phyloP scores from a whole-genome alignment of 257 asterid species.

The Gynochthodes officinalis region DNA sequence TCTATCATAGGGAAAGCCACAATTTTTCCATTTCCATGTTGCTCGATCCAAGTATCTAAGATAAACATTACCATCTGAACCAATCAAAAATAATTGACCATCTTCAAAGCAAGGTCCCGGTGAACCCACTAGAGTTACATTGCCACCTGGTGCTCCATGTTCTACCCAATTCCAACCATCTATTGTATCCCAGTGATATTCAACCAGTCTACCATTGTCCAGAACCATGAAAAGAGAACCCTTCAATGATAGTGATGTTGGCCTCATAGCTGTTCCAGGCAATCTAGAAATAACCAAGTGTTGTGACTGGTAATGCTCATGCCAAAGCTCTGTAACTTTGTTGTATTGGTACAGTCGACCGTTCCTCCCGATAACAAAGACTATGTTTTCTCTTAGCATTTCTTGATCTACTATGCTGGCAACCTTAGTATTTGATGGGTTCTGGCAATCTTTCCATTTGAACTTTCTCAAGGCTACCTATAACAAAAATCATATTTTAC shows the following conservation, averaged over 20 bases:
- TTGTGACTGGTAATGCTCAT: constrained; percentile 74
- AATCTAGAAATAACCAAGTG: constrained; percentile 64
- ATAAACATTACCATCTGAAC: constrained; percentile 74
- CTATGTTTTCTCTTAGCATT: constrained; percentile 63
- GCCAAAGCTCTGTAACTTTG: constrained; percentile 75
- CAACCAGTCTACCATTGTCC: constrained; percentile 64
- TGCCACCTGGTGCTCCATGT: constrained; percentile 64
- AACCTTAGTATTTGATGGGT: constrained; percentile 50
- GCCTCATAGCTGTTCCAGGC: constrained; percentile 67
- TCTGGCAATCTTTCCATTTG: constrained; percentile 88
- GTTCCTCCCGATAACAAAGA: constrained; percentile 58
- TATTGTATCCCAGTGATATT: constrained; percentile 56
- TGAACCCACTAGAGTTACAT: constrained; percentile 60
- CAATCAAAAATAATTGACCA: constrained; percentile 51
- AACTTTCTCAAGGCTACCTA: constrained; percentile 77
- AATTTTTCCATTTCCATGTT: constrained; percentile 78
- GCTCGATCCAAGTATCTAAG: constrained; percentile 53
- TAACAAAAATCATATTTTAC: constrained; percentile 1
- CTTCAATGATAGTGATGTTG: constrained; percentile 32
- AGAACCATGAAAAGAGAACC: constrained; percentile 87
- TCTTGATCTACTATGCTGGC: constrained; percentile 80
- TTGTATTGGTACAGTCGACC: constrained; percentile 81
- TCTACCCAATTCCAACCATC: constrained; percentile 92
- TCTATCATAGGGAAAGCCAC: constrained; percentile 45
- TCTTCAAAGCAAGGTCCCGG: constrained; percentile 85